Evolutionary conservation across 2,329 filamentous ascomycete genomes (phyloP), one percentile per base, ranked within the genome.

Genomic region (Xylaria sp.): DNA sequence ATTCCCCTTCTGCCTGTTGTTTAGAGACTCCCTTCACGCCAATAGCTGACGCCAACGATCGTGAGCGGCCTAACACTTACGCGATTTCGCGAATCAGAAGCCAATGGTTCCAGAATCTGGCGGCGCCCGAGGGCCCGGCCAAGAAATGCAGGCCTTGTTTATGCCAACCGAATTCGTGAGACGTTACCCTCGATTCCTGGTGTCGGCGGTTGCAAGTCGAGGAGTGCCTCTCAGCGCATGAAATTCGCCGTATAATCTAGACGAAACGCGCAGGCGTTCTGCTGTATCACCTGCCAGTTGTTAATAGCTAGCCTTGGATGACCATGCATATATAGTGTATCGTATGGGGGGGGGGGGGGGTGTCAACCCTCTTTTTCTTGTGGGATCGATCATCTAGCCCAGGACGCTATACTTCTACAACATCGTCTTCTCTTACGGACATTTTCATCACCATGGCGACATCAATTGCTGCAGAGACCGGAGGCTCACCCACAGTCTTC

Each of bases 401-500:
- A 35, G 32, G 32, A 10, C 32, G 32, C 32, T 40, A 12, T 40
- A 23, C n/a, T 10, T 48, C 1, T 23, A 23, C 21, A 23, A 48
- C 21, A 2, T 25, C 44, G 44, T 48, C 21, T 37, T 55, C 9
- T 12, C 3, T 13, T 16, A 13, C 6, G 2, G 18, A n/a, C 37
- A 29, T 23, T 44, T 9, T 42, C 23, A n/a, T 18, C 12, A 10
- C 12, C 23, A 57, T 57, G 35, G 12, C 55, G 9, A 10, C 37
- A 5, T 13, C 37, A 5, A 44, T n/a, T 6, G n/a, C n/a, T 2
- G 16, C 55, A 44, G 25, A 58, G 18, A 29, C 37, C 13, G 8
- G 9, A n/a, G 2, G 5, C 16, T 32, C 10, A 18, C 60, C 60
- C 2, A 64, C 27, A 0, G 10, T 70, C 42, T 68, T 70, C 51